A percentile compares a stretch with the other conserved stretches of the same genome.
Evolutionary conservation across 306 rosid genomes (phyloP).

Genomic region (Fagus sylvatica): DNA sequence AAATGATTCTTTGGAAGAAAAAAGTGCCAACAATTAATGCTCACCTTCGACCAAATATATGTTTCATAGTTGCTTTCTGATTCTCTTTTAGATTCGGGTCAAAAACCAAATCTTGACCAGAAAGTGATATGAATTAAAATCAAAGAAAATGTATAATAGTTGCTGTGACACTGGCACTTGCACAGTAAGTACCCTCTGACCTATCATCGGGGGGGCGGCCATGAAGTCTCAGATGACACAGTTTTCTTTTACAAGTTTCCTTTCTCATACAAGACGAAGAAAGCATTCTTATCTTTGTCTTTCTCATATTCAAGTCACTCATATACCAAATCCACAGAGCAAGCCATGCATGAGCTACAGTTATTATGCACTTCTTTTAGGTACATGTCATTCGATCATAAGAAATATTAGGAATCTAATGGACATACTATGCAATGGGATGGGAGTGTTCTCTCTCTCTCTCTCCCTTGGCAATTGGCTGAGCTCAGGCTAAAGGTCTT

Average conservation of each 20-base stretch:
- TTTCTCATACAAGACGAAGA: constrained; percentile 1
- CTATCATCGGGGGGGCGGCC: background rate
- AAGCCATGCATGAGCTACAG: constrained; percentile 13
- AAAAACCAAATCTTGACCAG: constrained; percentile 26
- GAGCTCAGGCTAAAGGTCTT: too few species aligned
- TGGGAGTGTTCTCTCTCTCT: too few species aligned
- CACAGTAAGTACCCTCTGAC: background rate
- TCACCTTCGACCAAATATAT: too few species aligned
- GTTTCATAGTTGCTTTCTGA: background rate
- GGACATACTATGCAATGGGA: background rate
- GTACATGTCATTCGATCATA: background rate
- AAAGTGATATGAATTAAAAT: background rate
- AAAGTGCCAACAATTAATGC: too few species aligned
- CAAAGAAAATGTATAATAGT: background rate
- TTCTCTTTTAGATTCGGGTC: constrained; percentile 19
- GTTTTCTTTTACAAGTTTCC: constrained; percentile 7
- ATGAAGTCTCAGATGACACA: background rate
- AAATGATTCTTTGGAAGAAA: too few species aligned
- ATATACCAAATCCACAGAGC: background rate
- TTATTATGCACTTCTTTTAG: background rate
- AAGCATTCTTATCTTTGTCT: constrained; percentile 1
- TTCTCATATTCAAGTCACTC: background rate
- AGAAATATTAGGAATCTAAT: background rate
- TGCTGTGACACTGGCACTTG: background rate
- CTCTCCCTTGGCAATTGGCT: too few species aligned